Conservation (phyloP, 176 grass and related monocot genomes). For the Pontederia paniculata region DNA sequence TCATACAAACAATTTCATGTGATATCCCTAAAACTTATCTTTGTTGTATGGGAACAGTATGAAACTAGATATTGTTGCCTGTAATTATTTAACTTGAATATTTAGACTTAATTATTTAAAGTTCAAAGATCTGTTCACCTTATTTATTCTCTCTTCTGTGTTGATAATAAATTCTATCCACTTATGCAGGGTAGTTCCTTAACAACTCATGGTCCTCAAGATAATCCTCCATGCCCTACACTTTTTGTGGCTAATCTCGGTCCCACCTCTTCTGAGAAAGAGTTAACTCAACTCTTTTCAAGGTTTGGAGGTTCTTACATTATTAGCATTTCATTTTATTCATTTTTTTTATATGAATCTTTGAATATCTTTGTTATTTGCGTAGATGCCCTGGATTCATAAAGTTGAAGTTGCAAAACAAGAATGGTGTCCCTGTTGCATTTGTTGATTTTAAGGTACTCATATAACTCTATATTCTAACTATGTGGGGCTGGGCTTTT, state of each 20-base stretch:
- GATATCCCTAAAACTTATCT: no score
- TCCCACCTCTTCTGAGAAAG: slow-evolving; percentile 54
- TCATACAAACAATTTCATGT: no score
- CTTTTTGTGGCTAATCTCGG: slow-evolving; percentile 90
- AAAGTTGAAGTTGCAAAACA: slow-evolving; percentile 90
- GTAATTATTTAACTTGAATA: background rate
- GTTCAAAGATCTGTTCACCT: no score
- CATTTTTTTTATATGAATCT: slow-evolving; percentile 1
- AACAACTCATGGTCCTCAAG: slow-evolving; percentile 43
- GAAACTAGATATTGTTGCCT: no score
- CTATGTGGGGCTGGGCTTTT: no score
- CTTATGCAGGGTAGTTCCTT: slow-evolving; percentile 6
- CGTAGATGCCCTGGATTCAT: slow-evolving; percentile 68
- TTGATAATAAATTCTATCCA: slow-evolving; percentile 1
- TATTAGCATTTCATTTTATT: background rate
- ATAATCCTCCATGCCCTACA: slow-evolving; percentile 73
- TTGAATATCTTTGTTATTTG: slow-evolving; percentile 12
- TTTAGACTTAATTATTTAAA: background rate
- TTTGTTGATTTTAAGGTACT: slow-evolving; percentile 94
- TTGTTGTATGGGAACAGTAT: no score
- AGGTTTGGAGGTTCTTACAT: slow-evolving; percentile 33
- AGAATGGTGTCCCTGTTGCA: slow-evolving; percentile 66
- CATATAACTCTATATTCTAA: background rate
- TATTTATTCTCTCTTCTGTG: background rate
- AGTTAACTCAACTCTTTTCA: slow-evolving; percentile 69